Base-by-base conservation (phyloP, 1,139 yeast species). In the Pichia sp. region DNA sequence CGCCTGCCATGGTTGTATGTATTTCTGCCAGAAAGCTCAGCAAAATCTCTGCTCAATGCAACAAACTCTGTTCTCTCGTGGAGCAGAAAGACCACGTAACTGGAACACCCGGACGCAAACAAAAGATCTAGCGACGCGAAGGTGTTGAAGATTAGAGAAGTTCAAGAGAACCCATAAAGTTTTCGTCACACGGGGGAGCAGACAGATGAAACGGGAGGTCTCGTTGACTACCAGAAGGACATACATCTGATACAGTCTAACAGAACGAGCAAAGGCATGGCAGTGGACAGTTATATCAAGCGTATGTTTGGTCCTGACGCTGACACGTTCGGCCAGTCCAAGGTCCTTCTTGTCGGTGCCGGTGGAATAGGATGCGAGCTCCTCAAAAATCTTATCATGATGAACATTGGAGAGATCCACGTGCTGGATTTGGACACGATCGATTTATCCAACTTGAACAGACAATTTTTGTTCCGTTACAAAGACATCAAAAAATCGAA, bases 281-380 rank as follows among this genome's bases (percentile, higher is more conserved):
- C 58, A 1, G 52, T 55, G 57, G 79, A 79, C 58, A 70, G 76
- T 2, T 74, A 75, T 55, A 66, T 78, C 50, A 68, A 62, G 55
- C 69, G 69, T 53, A 70, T 79, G 9, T 71, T 79, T 45, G 84
- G 84, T 2, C 72, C 68, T 8, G 59, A 70, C 16, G 69, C 66
- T 54, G 48, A 56, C 0, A 58, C 68, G 40, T 57, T 63, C 26
- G 70, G 72, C 25, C 37, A 64, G 19, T 64, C 86, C n/a, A 83
- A 77, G 56, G 90, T 93, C 21, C 73, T 95, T 46, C 74, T 95
- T 73, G 96, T 95, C 0, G 99, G 99, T 3, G 97, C 99, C 1
- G 99, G 99, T 28, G 99, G 99, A n/a, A 91, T 95, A 58, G 99
- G 99, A 4, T 95, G 98, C 68, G 99, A 95, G 68, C 73, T 95